Evolutionary conservation across 108 stramenopile species (phyloP).

Genomic region (Pseudonitzschia multistriata): DNA sequence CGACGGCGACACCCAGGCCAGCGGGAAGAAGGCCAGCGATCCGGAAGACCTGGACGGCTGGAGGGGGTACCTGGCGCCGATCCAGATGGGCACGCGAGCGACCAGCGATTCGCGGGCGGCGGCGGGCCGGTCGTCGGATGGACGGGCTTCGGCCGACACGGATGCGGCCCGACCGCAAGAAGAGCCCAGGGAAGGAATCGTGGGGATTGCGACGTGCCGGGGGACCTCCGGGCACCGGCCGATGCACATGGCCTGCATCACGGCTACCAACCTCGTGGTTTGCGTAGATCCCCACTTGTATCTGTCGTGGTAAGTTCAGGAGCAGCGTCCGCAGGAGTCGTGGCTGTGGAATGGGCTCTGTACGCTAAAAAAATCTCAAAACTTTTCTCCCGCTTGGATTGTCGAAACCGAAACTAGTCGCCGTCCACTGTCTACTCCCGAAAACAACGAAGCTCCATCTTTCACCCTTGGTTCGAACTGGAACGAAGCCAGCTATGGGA

Average conservation of each 20-base stretch:
- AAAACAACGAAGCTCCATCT: constrained; percentile 27
- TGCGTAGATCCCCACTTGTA: constrained; percentile 57
- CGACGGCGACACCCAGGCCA: constrained; percentile 40
- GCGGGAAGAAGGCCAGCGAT: constrained; percentile 7
- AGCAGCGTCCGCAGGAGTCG: too few relatives aligned
- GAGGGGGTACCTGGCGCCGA: constrained; percentile 80
- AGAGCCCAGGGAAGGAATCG: constrained; percentile 25
- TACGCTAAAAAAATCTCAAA: not conserved
- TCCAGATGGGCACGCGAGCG: constrained; percentile 22
- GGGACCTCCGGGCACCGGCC: constrained; percentile 29
- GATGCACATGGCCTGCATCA: constrained; percentile 47
- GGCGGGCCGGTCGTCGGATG: constrained; percentile 16
- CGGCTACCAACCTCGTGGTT: constrained; percentile 30
- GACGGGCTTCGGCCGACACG: constrained; percentile 27
- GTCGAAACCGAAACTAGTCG: constrained; percentile 8
- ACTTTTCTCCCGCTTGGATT: not conserved
- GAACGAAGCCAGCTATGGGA: constrained; percentile 50
- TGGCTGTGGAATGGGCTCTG: too few relatives aligned
- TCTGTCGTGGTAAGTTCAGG: constrained; percentile 42
- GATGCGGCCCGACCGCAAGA: not conserved
- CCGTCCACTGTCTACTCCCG: constrained; percentile 24
- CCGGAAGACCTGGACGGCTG: constrained; percentile 83
- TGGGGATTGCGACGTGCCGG: constrained; percentile 37
- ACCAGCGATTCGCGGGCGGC: not conserved
- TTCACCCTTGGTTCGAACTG: constrained; percentile 42